A percentile compares a stretch with the other conserved stretches of the same genome.
These are phyloP conservation scores for Avena insularis DNA, from an alignment of 176 grass and related monocot genomes.

Conservation along the genomic window DNA sequence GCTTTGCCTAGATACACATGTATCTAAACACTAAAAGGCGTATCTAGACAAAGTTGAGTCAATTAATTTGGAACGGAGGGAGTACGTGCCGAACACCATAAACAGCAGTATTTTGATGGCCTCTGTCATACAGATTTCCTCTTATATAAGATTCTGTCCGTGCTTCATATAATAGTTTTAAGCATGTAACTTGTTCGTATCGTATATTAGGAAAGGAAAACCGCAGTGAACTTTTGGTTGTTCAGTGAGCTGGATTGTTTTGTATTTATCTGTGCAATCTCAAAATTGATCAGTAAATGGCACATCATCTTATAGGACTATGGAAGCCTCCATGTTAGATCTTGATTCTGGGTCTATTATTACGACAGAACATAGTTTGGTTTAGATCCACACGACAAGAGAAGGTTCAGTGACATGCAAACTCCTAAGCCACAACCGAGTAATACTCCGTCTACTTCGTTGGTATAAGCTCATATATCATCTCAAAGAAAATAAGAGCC, in stretches of 20 bases:
- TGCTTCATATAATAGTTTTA: slow-evolving; percentile 12
- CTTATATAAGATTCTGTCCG: not conserved
- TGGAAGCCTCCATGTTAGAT: not conserved
- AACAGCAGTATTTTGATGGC: slow-evolving; percentile 4
- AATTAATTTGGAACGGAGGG: no score
- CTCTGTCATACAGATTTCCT: not conserved
- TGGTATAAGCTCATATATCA: no score
- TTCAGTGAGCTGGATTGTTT: not conserved
- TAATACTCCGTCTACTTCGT: no score
- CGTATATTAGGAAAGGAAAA: not conserved
- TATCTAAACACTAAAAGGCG: no score
- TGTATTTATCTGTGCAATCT: not conserved
- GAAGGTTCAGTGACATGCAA: not conserved
- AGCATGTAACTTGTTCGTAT: not conserved
- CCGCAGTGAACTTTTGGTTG: not conserved
- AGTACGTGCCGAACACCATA: not conserved
- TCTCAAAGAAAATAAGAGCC: no score
- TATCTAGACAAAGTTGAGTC: no score
- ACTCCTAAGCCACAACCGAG: not conserved
- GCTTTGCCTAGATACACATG: no score
- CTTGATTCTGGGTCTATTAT: not conserved
- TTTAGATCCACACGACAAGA: not conserved
- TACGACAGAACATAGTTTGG: not conserved
- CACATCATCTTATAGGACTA: not conserved
- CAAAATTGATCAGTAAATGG: slow-evolving; percentile 1